These are phyloP conservation scores for Sugiyamaella americana DNA, from an alignment of 805 yeast genomes.

Conservation along the genomic window DNA sequence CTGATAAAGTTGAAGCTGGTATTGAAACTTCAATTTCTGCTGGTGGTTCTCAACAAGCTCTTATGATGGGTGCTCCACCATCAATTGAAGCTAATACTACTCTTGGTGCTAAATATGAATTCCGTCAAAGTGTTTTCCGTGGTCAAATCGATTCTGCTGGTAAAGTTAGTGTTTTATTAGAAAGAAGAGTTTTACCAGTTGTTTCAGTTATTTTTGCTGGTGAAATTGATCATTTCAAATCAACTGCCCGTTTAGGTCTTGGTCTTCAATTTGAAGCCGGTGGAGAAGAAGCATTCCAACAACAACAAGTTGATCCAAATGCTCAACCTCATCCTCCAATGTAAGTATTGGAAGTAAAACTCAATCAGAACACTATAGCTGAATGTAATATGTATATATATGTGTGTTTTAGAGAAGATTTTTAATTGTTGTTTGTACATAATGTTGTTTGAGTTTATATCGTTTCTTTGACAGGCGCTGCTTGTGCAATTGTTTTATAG, in stretches of 20 bases:
- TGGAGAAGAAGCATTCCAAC: conserved; percentile 72
- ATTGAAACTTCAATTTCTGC: conserved; percentile 29
- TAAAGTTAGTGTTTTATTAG: conserved; percentile 84
- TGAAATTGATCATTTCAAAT: conserved; percentile 82
- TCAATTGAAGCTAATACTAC: conserved; percentile 88
- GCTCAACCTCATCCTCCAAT: conserved; percentile 26
- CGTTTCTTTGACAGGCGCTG: too few relatives aligned
- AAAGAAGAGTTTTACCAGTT: conserved; percentile 89
- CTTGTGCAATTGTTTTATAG: too few relatives aligned
- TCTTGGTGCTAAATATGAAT: conserved; percentile 95
- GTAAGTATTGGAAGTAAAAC: conserved; percentile 17
- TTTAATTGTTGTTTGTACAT: too few relatives aligned
- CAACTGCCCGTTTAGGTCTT: conserved; percentile 77
- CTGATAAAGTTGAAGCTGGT: conserved; percentile 74
- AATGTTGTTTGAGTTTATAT: too few relatives aligned
- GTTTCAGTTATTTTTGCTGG: conserved; percentile 83
- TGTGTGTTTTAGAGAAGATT: not conserved
- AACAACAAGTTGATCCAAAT: conserved; percentile 16
- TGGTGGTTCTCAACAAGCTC: conserved; percentile 48
- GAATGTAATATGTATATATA: not conserved
- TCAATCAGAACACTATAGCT: not conserved
- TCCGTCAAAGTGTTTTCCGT: conserved; percentile 91
- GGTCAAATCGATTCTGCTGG: conserved; percentile 91
- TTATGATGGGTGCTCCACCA: conserved; percentile 76
- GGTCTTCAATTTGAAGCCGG: conserved; percentile 97